These are phyloP conservation scores for Puccinia novopanici DNA, from an alignment of 1,284 basidiomycete species.

Conservation along the genomic window DNA sequence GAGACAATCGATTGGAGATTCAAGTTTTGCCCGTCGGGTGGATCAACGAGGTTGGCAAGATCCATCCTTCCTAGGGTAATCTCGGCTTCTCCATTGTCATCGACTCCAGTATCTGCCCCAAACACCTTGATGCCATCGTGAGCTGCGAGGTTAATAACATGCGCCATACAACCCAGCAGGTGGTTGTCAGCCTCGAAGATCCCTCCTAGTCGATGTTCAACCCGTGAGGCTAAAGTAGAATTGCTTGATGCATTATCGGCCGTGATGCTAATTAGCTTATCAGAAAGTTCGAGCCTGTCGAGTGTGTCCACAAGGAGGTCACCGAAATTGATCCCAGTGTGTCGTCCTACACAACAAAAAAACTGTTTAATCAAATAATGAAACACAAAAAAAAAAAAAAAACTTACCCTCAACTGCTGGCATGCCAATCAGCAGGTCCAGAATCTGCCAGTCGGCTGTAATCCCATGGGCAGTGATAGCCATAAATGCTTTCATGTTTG, in stretches of 20 bases:
- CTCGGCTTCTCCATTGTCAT: too few relatives aligned
- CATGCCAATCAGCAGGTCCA: too few relatives aligned
- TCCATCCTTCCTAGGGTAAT: too few relatives aligned
- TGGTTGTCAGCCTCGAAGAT: not conserved
- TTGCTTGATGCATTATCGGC: slow-evolving; percentile 7
- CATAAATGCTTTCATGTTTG: not conserved
- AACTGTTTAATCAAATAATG: not conserved
- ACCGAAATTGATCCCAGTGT: not conserved
- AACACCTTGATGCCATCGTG: not conserved
- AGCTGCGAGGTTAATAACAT: not conserved
- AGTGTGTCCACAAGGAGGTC: not conserved
- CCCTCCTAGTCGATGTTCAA: not conserved
- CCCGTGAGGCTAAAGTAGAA: not conserved
- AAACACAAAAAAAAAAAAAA: too few relatives aligned
- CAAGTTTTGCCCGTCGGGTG: not conserved
- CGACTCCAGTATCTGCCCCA: too few relatives aligned
- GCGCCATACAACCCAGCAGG: not conserved
- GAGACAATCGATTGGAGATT: not conserved
- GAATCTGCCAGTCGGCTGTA: not conserved
- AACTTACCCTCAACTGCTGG: too few relatives aligned
- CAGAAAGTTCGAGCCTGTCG: not conserved
- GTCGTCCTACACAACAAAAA: not conserved
- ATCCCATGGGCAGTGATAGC: not conserved
- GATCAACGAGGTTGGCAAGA: not conserved
- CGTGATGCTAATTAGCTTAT: not conserved